A percentile compares a stretch with the other conserved stretches of the same genome.
These are phyloP conservation scores for Tulasnella sp. DNA, from an alignment of 768 basidiomycete species.

Conservation along the genomic window DNA sequence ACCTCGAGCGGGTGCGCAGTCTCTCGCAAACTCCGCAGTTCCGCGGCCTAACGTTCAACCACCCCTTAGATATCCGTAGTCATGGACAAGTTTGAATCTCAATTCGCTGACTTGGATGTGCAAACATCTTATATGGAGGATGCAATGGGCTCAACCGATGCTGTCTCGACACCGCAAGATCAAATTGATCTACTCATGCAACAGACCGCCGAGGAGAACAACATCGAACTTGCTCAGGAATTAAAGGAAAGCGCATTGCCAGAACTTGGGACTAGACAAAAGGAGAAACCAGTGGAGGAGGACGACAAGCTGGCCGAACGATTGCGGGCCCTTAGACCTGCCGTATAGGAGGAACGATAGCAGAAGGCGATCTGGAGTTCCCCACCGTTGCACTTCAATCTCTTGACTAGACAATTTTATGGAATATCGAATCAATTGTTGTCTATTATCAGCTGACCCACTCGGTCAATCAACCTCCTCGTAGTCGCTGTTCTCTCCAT, in stretches of 20 bases:
- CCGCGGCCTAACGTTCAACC: not conserved
- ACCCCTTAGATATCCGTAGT: constrained; percentile 80
- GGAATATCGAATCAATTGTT: not conserved
- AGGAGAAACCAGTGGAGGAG: constrained; percentile 50
- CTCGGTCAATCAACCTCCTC: not conserved
- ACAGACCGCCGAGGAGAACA: constrained; percentile 94
- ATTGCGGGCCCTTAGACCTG: constrained; percentile 55
- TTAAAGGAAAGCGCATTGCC: constrained; percentile 65
- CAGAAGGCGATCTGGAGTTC: not conserved
- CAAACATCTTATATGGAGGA: constrained; percentile 99
- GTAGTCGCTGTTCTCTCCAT: not conserved
- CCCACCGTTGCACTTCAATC: not conserved
- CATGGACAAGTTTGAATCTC: constrained; percentile 98
- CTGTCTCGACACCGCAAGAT: constrained; percentile 91
- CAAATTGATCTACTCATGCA: constrained; percentile 90
- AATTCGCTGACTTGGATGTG: constrained; percentile 95
- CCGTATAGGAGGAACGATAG: not conserved
- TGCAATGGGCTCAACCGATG: constrained; percentile 89
- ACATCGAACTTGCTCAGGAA: constrained; percentile 92
- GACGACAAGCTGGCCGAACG: constrained; percentile 80
- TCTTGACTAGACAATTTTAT: not conserved
- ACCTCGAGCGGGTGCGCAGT: constrained; percentile 79
- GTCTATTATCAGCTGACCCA: not conserved
- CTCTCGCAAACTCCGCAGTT: not conserved
- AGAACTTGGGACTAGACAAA: constrained; percentile 52